phyloP scores from a whole-genome alignment of 192 early-diverging fungal species.

The Kickxella alabastrina region DNA sequence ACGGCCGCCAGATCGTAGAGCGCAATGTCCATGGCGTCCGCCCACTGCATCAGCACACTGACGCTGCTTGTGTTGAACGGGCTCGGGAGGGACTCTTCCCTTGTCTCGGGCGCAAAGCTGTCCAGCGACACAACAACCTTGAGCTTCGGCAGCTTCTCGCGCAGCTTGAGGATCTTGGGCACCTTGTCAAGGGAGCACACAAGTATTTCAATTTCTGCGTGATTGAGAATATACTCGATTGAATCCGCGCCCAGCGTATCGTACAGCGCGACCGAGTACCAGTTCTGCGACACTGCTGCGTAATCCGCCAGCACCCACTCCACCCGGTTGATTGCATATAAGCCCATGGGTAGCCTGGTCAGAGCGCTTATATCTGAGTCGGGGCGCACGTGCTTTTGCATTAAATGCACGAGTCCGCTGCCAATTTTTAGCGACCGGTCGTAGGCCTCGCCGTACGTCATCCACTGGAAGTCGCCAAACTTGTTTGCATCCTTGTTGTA shows the following conservation, averaged over 20 bases:
- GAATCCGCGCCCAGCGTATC: conserved; percentile 85
- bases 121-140: conserved; percentile 79
- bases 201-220: conserved; percentile 71
- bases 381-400: conserved; percentile 51
- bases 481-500: conserved; percentile 57
- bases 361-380: conserved; percentile 24
- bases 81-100: conserved; percentile 29
- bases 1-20: conserved; percentile 59
- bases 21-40: conserved; percentile 57
- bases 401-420: conserved; percentile 63
- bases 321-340: conserved; percentile 72
- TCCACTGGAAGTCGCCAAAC: conserved; percentile 67
- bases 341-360: conserved; percentile 54
- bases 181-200: conserved; percentile 62
- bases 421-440: conserved; percentile 62
- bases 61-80: conserved; percentile 46
- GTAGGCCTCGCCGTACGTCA: conserved; percentile 63
- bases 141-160: conserved; percentile 60
- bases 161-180: conserved; percentile 57
- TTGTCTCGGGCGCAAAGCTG: conserved; percentile 15
- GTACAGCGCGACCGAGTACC: conserved; percentile 75
- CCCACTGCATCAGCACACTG: conserved; percentile 54
- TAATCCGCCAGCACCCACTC: conserved; percentile 75
- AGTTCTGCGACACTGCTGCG: conserved; percentile 60
- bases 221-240: conserved; percentile 81